Base-by-base conservation (phyloP, 345 rosid genomes). In the Hypericum androsaemum region DNA sequence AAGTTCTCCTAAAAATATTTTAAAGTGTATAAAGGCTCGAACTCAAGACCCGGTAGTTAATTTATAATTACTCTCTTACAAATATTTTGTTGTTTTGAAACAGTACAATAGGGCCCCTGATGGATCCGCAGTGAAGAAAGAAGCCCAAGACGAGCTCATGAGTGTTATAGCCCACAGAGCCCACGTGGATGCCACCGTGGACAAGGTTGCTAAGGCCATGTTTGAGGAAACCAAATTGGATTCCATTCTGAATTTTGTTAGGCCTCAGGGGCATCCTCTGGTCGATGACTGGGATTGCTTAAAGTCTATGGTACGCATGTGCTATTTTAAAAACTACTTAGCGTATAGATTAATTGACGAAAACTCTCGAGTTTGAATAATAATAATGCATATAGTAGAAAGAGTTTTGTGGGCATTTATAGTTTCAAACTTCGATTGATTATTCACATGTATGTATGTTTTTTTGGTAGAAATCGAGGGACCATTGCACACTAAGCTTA, bases 241-340 rank as follows among this genome's bases (percentile, higher is more conserved):
- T 7, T 41, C 68, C 28, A 28, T 80, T 40, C 50, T 80, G 54
- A 64, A 48, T 1, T 56, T 62, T 35, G 68, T 61, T 22, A 72
- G 77, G 63, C 54, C 77, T 47, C 48, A 68, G 37, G 82, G 77
- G 46, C 54, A 71, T 15, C 76, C 82, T 45, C 77, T 83, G 58
- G 90, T 80, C 8, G 76, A 78, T 38, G 84, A 83, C 40, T 80
- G 90, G 90, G 67, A 76, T 43, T 78, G 90, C 77, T 76, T 80
- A 40, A 76, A 69, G 64, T 57, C 1, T 12, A 12, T 46, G 28
- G 8, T 46, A 9, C 12, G 28, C 22, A 32, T n/a, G 14, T 16
- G 8, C 7, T 12, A 39, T 38, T 2, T 7, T 7, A 12, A 35
- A 43, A 49, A 41, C 54, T 2, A 1, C 16, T 10, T 41, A 41